Evolutionary conservation across 2,329 filamentous ascomycete genomes (phyloP).

Genomic region (Pyrenophora tritici-repentis): DNA sequence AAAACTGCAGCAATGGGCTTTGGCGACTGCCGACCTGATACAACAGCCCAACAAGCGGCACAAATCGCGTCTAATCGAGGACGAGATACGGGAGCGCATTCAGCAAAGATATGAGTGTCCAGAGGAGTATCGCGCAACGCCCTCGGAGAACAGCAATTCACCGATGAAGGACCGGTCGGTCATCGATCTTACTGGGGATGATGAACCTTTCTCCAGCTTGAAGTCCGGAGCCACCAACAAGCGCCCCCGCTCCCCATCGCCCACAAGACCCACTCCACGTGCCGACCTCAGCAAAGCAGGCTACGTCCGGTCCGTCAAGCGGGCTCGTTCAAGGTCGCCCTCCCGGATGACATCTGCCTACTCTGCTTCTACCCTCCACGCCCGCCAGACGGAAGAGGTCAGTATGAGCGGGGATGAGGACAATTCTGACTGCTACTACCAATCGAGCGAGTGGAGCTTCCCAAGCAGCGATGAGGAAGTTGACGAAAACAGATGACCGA

Average conservation of each 20-base stretch:
- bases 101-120: constrained; percentile 7
- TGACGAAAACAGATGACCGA: neutral
- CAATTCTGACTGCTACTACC: constrained; percentile 6
- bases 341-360: neutral
- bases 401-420: neutral
- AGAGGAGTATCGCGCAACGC: neutral
- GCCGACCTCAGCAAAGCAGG: neutral
- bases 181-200: neutral
- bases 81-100: constrained; percentile 7
- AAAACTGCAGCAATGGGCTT: constrained; percentile 16
- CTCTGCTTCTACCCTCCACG: neutral
- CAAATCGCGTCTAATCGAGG: constrained; percentile 8
- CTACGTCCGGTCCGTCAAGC: constrained; percentile 3
- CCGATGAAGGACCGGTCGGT: neutral
- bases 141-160: neutral
- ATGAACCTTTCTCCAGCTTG: neutral
- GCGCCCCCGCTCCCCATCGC: constrained; percentile 2
- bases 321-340: constrained; percentile 3
- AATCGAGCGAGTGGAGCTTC: constrained; percentile 17
- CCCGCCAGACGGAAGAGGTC: neutral
- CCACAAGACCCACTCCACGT: neutral
- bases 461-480: constrained; percentile 4
- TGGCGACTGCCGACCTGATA: constrained; percentile 11
- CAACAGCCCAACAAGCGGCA: neutral
- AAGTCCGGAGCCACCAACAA: neutral